Evolutionary conservation across 1,284 basidiomycete genomes (phyloP).

Genomic region (Neonothopanus nambi): DNA sequence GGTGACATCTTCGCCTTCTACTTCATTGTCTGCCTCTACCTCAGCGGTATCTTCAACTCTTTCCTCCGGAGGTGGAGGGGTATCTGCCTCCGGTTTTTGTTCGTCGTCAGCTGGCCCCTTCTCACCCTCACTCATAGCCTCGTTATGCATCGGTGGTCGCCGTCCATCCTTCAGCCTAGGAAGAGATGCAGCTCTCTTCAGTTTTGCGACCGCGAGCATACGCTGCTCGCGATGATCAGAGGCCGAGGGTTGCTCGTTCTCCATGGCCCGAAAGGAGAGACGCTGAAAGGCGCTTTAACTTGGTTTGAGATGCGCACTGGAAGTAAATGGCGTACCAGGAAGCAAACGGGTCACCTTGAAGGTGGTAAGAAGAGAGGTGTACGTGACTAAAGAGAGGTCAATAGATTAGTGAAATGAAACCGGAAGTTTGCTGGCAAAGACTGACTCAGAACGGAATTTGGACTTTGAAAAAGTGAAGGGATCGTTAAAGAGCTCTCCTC

Average conservation of each 20-base stretch:
- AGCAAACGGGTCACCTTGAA: background rate
- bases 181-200: constrained; percentile 86
- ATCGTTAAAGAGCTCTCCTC: no score
- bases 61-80: constrained; percentile 20
- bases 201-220: constrained; percentile 83
- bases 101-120: constrained; percentile 55
- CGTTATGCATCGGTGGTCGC: constrained; percentile 79
- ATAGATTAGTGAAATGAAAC: no score
- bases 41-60: constrained; percentile 8
- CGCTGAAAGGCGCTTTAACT: background rate
- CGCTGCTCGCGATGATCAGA: constrained; percentile 69
- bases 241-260: constrained; percentile 48
- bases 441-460: no score
- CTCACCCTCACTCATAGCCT: constrained; percentile 77
- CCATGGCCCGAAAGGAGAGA: constrained; percentile 16
- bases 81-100: constrained; percentile 35
- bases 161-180: constrained; percentile 87
- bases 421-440: no score
- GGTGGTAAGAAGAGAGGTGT: no score
- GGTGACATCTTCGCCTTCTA: constrained; percentile 16
- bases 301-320: background rate
- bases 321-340: background rate
- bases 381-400: no score
- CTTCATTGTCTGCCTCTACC: constrained; percentile 19
- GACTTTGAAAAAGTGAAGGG: no score